These are phyloP conservation scores for Prunus kanzakura DNA, from an alignment of 306 rosid species.

Conservation along the genomic window DNA sequence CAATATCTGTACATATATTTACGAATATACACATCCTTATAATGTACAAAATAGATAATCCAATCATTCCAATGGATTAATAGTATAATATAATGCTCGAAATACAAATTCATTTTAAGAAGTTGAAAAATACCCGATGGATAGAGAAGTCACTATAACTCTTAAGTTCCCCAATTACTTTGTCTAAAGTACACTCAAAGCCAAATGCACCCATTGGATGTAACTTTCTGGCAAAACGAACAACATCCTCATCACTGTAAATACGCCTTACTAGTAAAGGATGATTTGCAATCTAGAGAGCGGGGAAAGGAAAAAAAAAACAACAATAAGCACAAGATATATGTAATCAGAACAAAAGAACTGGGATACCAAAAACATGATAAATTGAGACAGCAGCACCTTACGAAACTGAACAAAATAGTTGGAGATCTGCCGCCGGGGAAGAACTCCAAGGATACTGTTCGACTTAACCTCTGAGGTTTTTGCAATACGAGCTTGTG, in stretches of 20 bases:
- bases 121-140: constrained; percentile 63
- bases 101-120: neutral
- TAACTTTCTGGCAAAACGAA: constrained; percentile 77
- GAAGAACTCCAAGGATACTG: constrained; percentile 47
- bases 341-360: neutral
- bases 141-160: constrained; percentile 82
- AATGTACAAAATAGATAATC: neutral
- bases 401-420: constrained; percentile 96
- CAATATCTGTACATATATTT: neutral
- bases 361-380: constrained; percentile 1
- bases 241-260: constrained; percentile 81
- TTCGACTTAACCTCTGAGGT: constrained; percentile 38
- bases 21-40: neutral
- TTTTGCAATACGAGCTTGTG: constrained; percentile 70
- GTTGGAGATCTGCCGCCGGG: constrained; percentile 82
- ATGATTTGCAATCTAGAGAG: constrained; percentile 86
- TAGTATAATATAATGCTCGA: neutral
- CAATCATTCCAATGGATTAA: neutral
- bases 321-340: constrained; percentile 13
- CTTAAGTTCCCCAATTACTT: constrained; percentile 79
- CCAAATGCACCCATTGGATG: constrained; percentile 92
- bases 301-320: constrained; percentile 10
- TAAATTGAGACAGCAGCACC: constrained; percentile 44
- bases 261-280: constrained; percentile 90
- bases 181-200: constrained; percentile 84